Percentiles rank a stretch among this genome's conserved stretches.
These are phyloP conservation scores for Sclerotinia subarctica DNA, from an alignment of 2,329 filamentous ascomycete species.

Conservation along the genomic window DNA sequence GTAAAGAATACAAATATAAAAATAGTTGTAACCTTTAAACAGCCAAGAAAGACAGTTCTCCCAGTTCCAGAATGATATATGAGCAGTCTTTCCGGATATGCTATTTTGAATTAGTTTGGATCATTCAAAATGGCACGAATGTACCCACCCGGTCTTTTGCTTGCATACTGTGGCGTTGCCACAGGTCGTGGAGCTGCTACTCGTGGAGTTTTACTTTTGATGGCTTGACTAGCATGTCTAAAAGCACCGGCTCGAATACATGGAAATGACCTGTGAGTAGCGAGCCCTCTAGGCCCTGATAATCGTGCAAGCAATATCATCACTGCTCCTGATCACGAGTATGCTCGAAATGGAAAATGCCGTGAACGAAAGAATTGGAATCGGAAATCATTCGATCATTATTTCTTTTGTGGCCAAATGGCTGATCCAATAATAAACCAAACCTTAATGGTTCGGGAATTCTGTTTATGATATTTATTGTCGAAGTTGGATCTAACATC, in stretches of 20 bases:
- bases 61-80: slow-evolving; percentile 73
- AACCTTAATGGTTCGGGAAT: background rate
- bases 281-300: background rate
- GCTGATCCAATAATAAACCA: background rate
- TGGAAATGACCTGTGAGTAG: background rate
- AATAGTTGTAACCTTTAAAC: slow-evolving; percentile 68
- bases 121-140: background rate
- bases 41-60: slow-evolving; percentile 64
- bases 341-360: background rate
- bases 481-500: background rate
- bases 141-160: slow-evolving; percentile 13
- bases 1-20: slow-evolving; percentile 66
- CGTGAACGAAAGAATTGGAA: background rate
- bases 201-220: background rate
- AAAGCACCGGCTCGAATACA: background rate
- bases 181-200: background rate
- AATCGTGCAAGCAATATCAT: slow-evolving; percentile 13
- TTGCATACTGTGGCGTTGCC: slow-evolving; percentile 18
- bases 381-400: slow-evolving; percentile 4
- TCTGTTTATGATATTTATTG: background rate
- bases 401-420: background rate
- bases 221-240: background rate
- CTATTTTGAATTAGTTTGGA: slow-evolving; percentile 35
- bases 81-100: slow-evolving; percentile 57
- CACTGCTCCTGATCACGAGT: background rate